Evolutionary conservation across 2,329 filamentous ascomycete species (phyloP).

Genomic region (Diaporthe longicolla): DNA sequence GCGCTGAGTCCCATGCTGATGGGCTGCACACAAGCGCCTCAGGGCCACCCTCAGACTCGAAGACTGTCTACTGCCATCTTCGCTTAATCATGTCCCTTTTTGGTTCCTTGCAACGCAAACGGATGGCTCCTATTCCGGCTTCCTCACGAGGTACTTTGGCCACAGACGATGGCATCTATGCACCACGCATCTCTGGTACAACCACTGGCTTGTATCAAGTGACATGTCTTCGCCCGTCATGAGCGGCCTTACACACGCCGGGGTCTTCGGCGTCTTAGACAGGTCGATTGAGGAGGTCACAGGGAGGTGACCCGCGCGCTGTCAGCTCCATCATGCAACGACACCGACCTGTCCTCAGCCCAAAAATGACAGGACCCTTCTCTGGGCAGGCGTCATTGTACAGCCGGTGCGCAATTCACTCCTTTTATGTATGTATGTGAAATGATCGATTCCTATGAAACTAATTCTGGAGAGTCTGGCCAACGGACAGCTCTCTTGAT

Average conservation of each 20-base stretch:
- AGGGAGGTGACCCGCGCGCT: not conserved
- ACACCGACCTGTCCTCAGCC: too few relatives aligned
- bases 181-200: not conserved
- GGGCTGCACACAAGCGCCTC: not conserved
- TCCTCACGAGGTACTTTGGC: not conserved
- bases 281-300: not conserved
- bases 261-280: not conserved
- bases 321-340: not conserved
- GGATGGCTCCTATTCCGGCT: too few relatives aligned
- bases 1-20: too few relatives aligned
- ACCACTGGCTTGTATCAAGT: not conserved
- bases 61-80: not conserved
- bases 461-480: not conserved
- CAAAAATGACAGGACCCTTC: not conserved
- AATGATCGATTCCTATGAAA: not conserved
- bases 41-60: not conserved
- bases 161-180: not conserved
- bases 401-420: not conserved
- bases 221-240: not conserved
- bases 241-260: not conserved
- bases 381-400: not conserved
- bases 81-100: rapidly evolving
- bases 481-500: not conserved
- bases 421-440: not conserved
- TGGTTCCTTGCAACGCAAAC: too few relatives aligned